These are phyloP conservation scores for Hericium alpestre DNA, from an alignment of 768 basidiomycete species.

Conservation along the genomic window DNA sequence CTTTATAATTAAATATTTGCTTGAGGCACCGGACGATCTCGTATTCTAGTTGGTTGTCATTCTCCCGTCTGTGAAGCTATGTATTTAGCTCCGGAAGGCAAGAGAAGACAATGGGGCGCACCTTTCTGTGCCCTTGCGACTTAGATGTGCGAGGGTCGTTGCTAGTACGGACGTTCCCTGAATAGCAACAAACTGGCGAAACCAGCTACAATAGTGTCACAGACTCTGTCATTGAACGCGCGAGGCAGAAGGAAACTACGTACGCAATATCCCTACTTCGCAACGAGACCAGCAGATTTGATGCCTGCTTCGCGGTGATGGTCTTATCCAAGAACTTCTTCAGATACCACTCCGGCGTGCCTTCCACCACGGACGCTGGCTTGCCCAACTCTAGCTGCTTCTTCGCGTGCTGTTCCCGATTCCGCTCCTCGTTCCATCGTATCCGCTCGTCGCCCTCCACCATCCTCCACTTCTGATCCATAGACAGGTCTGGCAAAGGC, in stretches of 20 bases:
- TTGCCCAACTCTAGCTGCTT: constrained; percentile 53
- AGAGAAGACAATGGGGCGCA: constrained; percentile 18
- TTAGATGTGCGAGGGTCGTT: constrained; percentile 65
- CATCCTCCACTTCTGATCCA: constrained; percentile 89
- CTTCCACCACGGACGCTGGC: constrained; percentile 41
- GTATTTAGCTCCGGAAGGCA: neutral
- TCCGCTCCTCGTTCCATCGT: constrained; percentile 65
- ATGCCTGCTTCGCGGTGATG: constrained; percentile 72
- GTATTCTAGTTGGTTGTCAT: constrained; percentile 67
- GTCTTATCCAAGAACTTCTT: constrained; percentile 82
- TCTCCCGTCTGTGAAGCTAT: constrained; percentile 35
- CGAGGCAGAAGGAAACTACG: constrained; percentile 11
- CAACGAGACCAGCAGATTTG: constrained; percentile 63
- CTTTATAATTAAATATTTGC: constrained; percentile 62
- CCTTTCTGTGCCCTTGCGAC: constrained; percentile 59
- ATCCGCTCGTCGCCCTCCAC: constrained; percentile 76
- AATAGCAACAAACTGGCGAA: constrained; percentile 59
- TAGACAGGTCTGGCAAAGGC: constrained; percentile 45
- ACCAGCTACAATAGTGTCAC: constrained; percentile 46
- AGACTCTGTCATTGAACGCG: neutral
- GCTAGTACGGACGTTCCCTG: constrained; percentile 82
- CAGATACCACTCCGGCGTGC: constrained; percentile 89
- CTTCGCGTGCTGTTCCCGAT: constrained; percentile 49
- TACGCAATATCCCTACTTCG: constrained; percentile 77
- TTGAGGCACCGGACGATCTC: constrained; percentile 85